Evolutionary conservation across 2,329 filamentous ascomycete species (phyloP).

Genomic region (Aspergillus sp.): DNA sequence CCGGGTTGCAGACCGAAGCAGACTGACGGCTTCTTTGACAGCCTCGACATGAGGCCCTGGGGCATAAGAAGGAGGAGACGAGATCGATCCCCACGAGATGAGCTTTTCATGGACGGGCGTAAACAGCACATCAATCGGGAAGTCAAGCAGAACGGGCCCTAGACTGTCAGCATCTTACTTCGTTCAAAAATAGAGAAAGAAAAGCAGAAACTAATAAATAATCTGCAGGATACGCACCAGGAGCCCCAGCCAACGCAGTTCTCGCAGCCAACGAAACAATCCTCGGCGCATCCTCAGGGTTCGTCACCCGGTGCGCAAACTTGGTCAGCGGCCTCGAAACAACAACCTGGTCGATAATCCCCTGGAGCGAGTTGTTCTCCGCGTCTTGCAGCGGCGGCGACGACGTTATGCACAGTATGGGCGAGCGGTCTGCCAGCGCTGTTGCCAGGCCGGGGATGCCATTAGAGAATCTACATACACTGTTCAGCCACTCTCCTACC

Average conservation of each 20-base stretch:
- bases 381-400: slow-evolving; percentile 47
- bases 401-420: slow-evolving; percentile 47
- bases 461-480: slow-evolving; percentile 44
- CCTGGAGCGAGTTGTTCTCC: slow-evolving; percentile 49
- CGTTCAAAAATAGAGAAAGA: too few species aligned
- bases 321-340: slow-evolving; percentile 46
- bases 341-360: slow-evolving; percentile 49
- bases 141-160: slow-evolving; percentile 24
- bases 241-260: slow-evolving; percentile 40
- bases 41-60: slow-evolving; percentile 40
- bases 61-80: slow-evolving; percentile 30
- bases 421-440: slow-evolving; percentile 46
- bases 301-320: slow-evolving; percentile 47
- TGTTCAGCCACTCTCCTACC: background rate
- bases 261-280: slow-evolving; percentile 45
- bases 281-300: slow-evolving; percentile 46
- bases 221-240: slow-evolving; percentile 29
- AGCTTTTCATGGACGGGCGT: slow-evolving; percentile 37
- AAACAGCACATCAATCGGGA: slow-evolving; percentile 37
- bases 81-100: slow-evolving; percentile 45
- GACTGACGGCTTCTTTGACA: slow-evolving; percentile 30
- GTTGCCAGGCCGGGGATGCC: slow-evolving; percentile 48
- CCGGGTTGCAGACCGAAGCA: slow-evolving; percentile 36
- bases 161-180: background rate
- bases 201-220: too few species aligned